Conservation (phyloP, 2,329 filamentous ascomycete genomes). For the Paecilomyces sp. region DNA sequence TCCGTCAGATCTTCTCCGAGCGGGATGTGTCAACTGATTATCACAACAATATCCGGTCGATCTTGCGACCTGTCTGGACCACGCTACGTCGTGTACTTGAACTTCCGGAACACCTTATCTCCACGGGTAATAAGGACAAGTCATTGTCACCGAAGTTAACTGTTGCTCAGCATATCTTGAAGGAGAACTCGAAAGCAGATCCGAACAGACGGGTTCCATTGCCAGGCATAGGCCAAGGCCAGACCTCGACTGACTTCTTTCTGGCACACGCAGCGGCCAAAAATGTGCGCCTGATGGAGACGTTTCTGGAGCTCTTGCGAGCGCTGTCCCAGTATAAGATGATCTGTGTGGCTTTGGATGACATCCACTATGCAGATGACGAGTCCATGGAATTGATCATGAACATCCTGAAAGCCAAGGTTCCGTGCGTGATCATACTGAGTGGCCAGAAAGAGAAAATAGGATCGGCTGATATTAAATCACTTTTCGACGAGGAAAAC, state of each 20-base stretch:
- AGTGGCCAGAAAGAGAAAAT: slow-evolving; percentile 66
- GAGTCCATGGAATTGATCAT: slow-evolving; percentile 79
- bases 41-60: slow-evolving; percentile 50
- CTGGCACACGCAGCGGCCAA: slow-evolving; percentile 32
- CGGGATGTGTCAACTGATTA: slow-evolving; percentile 56
- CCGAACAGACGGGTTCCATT: slow-evolving; percentile 22
- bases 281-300: slow-evolving; percentile 72
- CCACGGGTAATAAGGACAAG: slow-evolving; percentile 28
- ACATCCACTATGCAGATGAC: slow-evolving; percentile 82
- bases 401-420: slow-evolving; percentile 68
- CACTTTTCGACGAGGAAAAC: slow-evolving; percentile 39
- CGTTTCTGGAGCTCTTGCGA: slow-evolving; percentile 76
- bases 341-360: slow-evolving; percentile 82
- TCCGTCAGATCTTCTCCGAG: slow-evolving; percentile 60
- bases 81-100: slow-evolving; percentile 52
- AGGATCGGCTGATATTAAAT: slow-evolving; percentile 36
- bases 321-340: slow-evolving; percentile 77
- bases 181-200: slow-evolving; percentile 22
- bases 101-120: slow-evolving; percentile 58
- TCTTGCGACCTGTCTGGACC: slow-evolving; percentile 52
- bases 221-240: slow-evolving; percentile 27
- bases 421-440: slow-evolving; percentile 75
- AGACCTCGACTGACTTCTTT: slow-evolving; percentile 31
- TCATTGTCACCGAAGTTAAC: slow-evolving; percentile 21
- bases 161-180: slow-evolving; percentile 22